Percentiles rank a stretch among this genome's conserved stretches.
phyloP scores from a whole-genome alignment of 1,139 yeast genomes.

The Candida sanyaensis region DNA sequence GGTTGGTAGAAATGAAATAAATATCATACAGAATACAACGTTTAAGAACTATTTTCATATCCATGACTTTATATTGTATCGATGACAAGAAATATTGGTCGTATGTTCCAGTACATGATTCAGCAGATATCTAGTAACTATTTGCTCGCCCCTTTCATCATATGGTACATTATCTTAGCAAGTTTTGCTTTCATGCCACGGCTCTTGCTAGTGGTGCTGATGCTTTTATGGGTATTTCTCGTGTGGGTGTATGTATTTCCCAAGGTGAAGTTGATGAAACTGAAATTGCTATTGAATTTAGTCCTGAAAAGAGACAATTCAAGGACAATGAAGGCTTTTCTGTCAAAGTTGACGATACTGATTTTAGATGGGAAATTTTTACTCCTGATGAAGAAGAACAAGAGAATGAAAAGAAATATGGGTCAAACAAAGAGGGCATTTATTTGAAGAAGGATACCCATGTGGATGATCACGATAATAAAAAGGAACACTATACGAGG shows the following conservation, averaged over 20 bases:
- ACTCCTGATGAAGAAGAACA: conserved; percentile 24
- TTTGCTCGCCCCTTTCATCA: conserved; percentile 79
- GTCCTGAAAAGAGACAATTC: conserved; percentile 21
- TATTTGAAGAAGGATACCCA: too few relatives aligned
- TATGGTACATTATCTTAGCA: conserved; percentile 60
- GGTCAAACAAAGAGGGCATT: conserved; percentile 9
- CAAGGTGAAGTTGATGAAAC: conserved; percentile 23
- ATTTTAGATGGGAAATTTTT: conserved; percentile 68
- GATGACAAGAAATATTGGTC: conserved; percentile 68
- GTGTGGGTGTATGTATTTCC: conserved; percentile 62
- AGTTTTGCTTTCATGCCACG: conserved; percentile 65
- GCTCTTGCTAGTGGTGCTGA: conserved; percentile 69
- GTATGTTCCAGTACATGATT: conserved; percentile 51
- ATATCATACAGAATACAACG: too few relatives aligned
- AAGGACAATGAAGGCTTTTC: conserved; percentile 34
- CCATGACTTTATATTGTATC: conserved; percentile 68
- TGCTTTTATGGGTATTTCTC: conserved; percentile 62
- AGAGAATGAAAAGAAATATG: conserved; percentile 10
- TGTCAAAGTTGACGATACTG: conserved; percentile 50
- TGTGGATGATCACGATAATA: background rate
- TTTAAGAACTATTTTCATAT: conserved; percentile 57
- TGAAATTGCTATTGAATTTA: conserved; percentile 20
- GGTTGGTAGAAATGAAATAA: too few relatives aligned
- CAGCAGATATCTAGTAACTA: conserved; percentile 60
- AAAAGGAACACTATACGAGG: too few relatives aligned